phyloP scores from a whole-genome alignment of 257 asterid species.

The Leptodermis oblonga region DNA sequence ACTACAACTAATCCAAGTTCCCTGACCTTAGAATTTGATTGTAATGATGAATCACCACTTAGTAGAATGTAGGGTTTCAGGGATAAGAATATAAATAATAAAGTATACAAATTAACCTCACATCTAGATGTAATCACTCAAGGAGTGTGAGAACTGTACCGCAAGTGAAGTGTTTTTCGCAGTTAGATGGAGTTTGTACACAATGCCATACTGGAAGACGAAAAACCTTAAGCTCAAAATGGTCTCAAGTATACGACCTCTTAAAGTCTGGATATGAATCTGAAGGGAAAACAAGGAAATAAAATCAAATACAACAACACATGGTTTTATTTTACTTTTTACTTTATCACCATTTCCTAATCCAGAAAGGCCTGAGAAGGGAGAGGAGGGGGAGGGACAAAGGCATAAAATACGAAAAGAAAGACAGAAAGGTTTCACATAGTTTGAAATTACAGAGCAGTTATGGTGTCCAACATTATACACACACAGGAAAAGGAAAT shows the following conservation, averaged over 20 bases:
- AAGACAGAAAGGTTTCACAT: conserved; percentile 4
- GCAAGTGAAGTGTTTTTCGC: conserved; percentile 76
- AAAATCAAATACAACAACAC: background rate
- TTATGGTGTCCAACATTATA: background rate
- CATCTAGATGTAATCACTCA: background rate
- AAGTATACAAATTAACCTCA: background rate
- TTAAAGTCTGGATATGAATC: conserved; percentile 87
- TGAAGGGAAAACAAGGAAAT: conserved; percentile 30
- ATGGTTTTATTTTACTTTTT: background rate
- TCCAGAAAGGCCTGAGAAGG: background rate
- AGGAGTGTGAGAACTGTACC: conserved; percentile 39
- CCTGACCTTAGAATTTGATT: background rate
- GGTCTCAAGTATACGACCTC: conserved; percentile 97
- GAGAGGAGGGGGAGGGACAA: background rate
- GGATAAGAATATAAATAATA: background rate
- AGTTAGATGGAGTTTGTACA: conserved; percentile 80
- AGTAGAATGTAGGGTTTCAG: background rate
- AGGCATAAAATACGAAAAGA: background rate
- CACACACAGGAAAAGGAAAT: background rate
- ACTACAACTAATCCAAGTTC: background rate
- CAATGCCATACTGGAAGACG: conserved; percentile 90
- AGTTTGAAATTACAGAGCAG: background rate
- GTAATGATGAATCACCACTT: background rate
- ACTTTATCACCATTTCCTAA: background rate
- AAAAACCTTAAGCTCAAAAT: conserved; percentile 89